A percentile compares a stretch with the other conserved stretches of the same genome.
These are phyloP conservation scores for Fraxinus angustifolia DNA, from an alignment of 305 asterid genomes.

Conservation along the genomic window DNA sequence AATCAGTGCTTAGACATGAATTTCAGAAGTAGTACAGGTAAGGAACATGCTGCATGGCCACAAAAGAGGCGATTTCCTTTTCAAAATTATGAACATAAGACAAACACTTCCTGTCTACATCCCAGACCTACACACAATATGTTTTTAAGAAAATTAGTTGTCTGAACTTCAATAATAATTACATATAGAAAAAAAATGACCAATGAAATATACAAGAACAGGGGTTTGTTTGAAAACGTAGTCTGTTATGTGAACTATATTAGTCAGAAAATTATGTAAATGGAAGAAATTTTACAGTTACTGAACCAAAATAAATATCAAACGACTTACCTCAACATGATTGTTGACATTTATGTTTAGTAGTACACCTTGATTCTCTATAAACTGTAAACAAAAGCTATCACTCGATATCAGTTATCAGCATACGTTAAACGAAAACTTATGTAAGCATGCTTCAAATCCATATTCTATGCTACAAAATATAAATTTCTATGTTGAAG, in stretches of 20 bases:
- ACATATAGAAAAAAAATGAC: neutral
- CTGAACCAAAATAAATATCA: neutral
- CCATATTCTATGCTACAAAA: neutral
- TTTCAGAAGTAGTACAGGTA: conserved; percentile 47
- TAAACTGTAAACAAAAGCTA: conserved; percentile 55
- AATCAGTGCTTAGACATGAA: conserved; percentile 1
- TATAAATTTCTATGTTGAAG: neutral
- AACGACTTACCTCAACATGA: conserved; percentile 64
- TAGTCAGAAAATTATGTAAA: neutral
- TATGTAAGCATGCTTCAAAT: neutral
- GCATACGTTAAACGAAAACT: neutral
- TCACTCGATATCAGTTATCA: conserved; percentile 21
- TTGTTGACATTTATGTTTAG: conserved; percentile 62
- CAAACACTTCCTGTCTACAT: conserved; percentile 56
- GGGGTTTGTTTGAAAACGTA: neutral
- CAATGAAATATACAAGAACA: neutral
- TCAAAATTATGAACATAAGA: conserved; percentile 53
- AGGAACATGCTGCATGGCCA: conserved; percentile 53
- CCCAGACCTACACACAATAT: conserved; percentile 68
- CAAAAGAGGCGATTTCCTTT: conserved; percentile 61
- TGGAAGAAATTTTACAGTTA: neutral
- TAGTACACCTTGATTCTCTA: conserved; percentile 67
- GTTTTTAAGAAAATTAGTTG: conserved; percentile 20
- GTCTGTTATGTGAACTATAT: neutral
- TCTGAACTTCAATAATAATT: conserved; percentile 3